phyloP scores from a whole-genome alignment of 1,284 basidiomycete species.

The Mycena citricolor region DNA sequence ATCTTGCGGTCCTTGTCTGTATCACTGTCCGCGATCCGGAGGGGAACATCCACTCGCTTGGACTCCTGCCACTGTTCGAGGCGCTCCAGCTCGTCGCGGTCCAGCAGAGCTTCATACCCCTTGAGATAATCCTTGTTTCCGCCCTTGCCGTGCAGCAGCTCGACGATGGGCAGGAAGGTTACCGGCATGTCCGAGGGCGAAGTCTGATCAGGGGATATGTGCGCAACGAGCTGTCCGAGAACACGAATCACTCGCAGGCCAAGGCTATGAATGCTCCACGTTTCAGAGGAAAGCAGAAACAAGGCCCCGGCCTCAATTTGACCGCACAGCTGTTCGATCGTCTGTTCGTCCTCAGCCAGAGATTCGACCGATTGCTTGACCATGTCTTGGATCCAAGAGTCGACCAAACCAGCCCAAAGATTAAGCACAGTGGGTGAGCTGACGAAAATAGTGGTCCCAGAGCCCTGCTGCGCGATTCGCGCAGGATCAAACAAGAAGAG shows the following conservation, averaged over 20 bases:
- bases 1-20: conserved; percentile 63
- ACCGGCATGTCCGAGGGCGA: conserved; percentile 27
- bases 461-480: conserved; percentile 66
- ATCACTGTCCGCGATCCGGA: conserved; percentile 68
- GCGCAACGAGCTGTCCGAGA: conserved; percentile 45
- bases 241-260: conserved; percentile 64
- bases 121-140: conserved; percentile 47
- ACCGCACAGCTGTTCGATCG: conserved; percentile 44
- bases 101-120: conserved; percentile 67
- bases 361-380: conserved; percentile 42
- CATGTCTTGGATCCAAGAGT: conserved; percentile 61
- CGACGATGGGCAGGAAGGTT: conserved; percentile 42
- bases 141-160: conserved; percentile 49
- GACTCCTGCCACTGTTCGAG: conserved; percentile 64
- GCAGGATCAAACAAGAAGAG: conserved; percentile 77
- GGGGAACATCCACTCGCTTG: conserved; percentile 48
- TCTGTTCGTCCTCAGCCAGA: conserved; percentile 40
- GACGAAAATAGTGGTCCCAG: conserved; percentile 60
- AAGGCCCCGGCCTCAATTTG: conserved; percentile 76
- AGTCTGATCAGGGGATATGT: conserved; percentile 39
- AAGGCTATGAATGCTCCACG: conserved; percentile 45
- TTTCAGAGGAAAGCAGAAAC: conserved; percentile 76
- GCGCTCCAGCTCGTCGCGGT: conserved; percentile 55
- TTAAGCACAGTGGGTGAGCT: conserved; percentile 65
- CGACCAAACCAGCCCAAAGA: conserved; percentile 77